Evolutionary conservation across 2,329 filamentous ascomycete genomes (phyloP), one percentile per base, ranked within the genome.

Genomic region (Microdochium bolleyi): DNA sequence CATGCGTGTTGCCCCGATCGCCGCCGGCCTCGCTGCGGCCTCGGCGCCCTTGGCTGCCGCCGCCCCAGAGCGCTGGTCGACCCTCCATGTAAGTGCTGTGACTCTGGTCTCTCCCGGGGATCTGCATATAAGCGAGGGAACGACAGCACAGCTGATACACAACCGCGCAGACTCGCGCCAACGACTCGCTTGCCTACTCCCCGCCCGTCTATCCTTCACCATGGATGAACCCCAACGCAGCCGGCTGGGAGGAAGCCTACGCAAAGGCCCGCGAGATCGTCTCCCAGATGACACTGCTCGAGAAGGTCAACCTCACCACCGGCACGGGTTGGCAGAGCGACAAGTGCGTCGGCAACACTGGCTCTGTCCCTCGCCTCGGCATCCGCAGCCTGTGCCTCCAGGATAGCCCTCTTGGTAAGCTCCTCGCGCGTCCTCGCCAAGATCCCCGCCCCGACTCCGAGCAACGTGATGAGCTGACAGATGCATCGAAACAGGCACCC

Each of bases 271-370:
- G 81, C 59, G 81, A 77, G 2, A 92, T 96, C 62, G 90, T 96
- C 48, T 87, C 86, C 10, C 84, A 91, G 65, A 72, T 96, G 70
- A 95, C 90, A 1, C 76, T 96, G 34, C 65, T 84, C 11, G 92
- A 96, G 69, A 96, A 96, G 73, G 90, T 97, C 69, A 97, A 97
- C 68, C 68, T 99, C 58, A 97, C 92, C 2, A 96, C 92, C 1
- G 92, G 92, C 67, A 82, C 87, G 57, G 91, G 91, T 46, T 89
- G 85, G 85, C 67, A 78, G 67, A 73, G 80, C 50, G 88, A 88
- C 56, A 76, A 79, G 57, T 94, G 89, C 61, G 89, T 95, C 13
- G 91, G 91, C 55, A 86, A 94, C 60, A 75, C 74, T 16, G 88
- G 88, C 41, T 74, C 85, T 7, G 77, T 91, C 44, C 87, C 87